phyloP scores from a whole-genome alignment of 306 rosid genomes.

The Vigna reflexopilosa region DNA sequence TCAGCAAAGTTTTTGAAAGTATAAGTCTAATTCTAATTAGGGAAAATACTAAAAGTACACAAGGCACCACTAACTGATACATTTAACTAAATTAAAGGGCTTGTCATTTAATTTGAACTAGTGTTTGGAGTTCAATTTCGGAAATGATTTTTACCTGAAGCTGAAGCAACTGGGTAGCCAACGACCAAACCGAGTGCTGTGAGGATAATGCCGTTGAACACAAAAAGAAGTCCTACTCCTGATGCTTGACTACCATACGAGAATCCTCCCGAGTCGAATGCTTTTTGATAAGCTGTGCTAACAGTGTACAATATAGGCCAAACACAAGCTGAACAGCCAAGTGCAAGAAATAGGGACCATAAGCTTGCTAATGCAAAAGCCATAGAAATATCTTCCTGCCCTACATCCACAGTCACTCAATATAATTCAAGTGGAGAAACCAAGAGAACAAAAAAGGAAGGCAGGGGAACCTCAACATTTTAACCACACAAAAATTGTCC shows the following conservation, averaged over 20 bases:
- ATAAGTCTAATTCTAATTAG: background rate
- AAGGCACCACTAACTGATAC: background rate
- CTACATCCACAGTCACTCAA: conserved; percentile 84
- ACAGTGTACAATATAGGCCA: conserved; percentile 60
- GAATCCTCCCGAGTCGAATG: conserved; percentile 60
- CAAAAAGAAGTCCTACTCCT: conserved; percentile 49
- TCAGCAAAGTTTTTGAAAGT: too few species aligned
- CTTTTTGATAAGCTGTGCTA: conserved; percentile 56
- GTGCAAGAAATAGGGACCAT: conserved; percentile 70
- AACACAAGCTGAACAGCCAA: conserved; percentile 67
- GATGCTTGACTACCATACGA: conserved; percentile 53
- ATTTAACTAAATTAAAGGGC: conserved; percentile 11
- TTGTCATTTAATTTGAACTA: conserved; percentile 2
- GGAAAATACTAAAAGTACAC: background rate
- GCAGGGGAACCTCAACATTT: conserved; percentile 21
- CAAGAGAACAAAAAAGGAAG: conserved; percentile 1
- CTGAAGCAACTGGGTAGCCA: conserved; percentile 72
- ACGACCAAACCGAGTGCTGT: conserved; percentile 61
- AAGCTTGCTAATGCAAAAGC: conserved; percentile 70
- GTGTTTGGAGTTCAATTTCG: background rate
- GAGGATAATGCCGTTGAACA: conserved; percentile 58
- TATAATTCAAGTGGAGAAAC: conserved; percentile 50
- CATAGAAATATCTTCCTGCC: conserved; percentile 89
- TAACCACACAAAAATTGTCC: conserved; percentile 16
- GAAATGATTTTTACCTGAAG: conserved; percentile 59